phyloP scores from a whole-genome alignment of 2,329 filamentous ascomycete genomes.

The Sclerotinia nivalis region DNA sequence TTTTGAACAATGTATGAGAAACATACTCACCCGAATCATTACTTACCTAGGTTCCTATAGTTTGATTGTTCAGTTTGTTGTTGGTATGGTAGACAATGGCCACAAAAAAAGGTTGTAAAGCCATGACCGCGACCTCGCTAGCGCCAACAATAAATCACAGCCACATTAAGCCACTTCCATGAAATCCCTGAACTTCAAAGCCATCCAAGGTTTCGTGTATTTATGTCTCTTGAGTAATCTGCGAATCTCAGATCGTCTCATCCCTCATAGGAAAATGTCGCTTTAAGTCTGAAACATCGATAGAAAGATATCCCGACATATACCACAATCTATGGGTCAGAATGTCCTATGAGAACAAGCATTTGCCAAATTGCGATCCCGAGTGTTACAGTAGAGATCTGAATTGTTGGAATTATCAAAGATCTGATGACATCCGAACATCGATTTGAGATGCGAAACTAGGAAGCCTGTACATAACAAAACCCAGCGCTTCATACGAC shows the following conservation, averaged over 20 bases:
- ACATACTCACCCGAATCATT: not conserved
- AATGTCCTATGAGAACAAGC: not conserved
- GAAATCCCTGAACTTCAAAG: not conserved
- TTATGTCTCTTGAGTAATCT: not conserved
- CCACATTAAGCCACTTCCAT: constrained; percentile 5
- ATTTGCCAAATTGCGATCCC: constrained; percentile 8
- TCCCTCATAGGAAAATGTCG: not conserved
- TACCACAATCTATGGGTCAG: not conserved
- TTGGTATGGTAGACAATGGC: constrained; percentile 1
- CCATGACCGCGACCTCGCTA: not conserved
- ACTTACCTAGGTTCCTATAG: not conserved
- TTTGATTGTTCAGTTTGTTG: not conserved
- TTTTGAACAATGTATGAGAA: not conserved
- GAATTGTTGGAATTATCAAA: not conserved
- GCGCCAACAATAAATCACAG: constrained; percentile 5
- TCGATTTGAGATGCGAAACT: constrained; percentile 2
- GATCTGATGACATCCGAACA: not conserved
- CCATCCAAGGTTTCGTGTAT: not conserved
- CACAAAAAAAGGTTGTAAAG: not conserved
- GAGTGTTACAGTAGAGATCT: not conserved
- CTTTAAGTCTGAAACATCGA: not conserved
- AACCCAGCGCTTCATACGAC: not conserved
- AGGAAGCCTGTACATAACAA: not conserved
- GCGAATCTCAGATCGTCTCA: not conserved
- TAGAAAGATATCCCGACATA: not conserved